Base-by-base conservation (phyloP, 2,329 filamentous ascomycete species). In the Xylariaceae sp. region DNA sequence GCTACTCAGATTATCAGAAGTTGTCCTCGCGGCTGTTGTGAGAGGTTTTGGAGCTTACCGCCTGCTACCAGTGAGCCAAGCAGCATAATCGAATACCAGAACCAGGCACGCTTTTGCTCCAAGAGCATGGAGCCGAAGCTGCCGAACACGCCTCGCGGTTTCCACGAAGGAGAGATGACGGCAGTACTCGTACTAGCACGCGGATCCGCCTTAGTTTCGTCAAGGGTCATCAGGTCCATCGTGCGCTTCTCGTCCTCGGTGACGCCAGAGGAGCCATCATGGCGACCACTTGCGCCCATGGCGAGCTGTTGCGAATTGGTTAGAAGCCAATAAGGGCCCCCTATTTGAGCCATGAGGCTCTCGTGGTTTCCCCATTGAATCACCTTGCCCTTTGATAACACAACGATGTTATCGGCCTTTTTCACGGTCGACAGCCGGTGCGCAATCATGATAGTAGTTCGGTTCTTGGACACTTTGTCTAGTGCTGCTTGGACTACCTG, bases 311-410 rank as follows among this genome's bases (percentile, higher is more conserved):
- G 80, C 1, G 79, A 79, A 43, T 76, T 68, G 2, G 89, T 85
- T 6, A 90, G 72, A 3, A 74, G 72, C 39, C 73, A 75, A 51
- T 90, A 91, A 17, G 85, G 71, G 0, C 85, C 79, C 2, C 69
- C 70, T 4, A 79, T 67, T 16, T 72, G 65, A 1, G 68, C 61
- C 16, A 94, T 71, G 1, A 95, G 73, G 36, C 77, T 75, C 9
- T 88, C 78, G 49, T 95, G 89, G 0, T 77, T 89, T 0, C 88
- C 88, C 55, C 82, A 72, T 59, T 95, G 87, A 7, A 84, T 73
- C 0, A 89, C 76, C 38, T 74, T 67, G 2, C 89, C 88, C 53
- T 83, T 62, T 11, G 59, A 54, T 39, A 68, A 59, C 15, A 68
- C 65, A 4, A 67, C 61, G n/a, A 68, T 67, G 24, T 65, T 64